Percentiles rank a stretch among this genome's conserved stretches.
Evolutionary conservation across 352 stramenopile genomes (phyloP).

Genomic region (Lagenidium giganteum): DNA sequence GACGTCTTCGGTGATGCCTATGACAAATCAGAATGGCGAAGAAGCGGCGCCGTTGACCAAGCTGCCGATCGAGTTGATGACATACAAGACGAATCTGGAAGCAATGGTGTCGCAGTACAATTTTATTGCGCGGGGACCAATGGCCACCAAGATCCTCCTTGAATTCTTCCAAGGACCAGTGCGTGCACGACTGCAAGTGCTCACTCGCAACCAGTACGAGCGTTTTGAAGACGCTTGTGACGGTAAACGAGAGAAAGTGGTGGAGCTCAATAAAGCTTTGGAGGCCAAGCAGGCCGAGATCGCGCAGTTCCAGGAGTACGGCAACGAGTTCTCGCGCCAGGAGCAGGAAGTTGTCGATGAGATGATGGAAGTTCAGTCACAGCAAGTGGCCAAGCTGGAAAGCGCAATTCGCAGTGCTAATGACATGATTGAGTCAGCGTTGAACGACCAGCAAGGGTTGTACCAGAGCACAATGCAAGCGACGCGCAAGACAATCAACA

Average conservation of each 20-base stretch:
- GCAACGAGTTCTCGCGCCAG: constrained; percentile 40
- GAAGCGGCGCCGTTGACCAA: constrained; percentile 27
- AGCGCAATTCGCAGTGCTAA: constrained; percentile 29
- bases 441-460: constrained; percentile 53
- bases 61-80: constrained; percentile 61
- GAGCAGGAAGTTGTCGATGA: constrained; percentile 39
- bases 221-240: constrained; percentile 51
- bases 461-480: constrained; percentile 79
- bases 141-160: constrained; percentile 38
- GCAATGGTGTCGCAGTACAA: constrained; percentile 77
- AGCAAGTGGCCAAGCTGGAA: constrained; percentile 33
- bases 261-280: constrained; percentile 42
- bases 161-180: constrained; percentile 58
- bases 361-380: constrained; percentile 36
- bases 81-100: constrained; percentile 77
- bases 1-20: constrained; percentile 47
- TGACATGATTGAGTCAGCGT: constrained; percentile 36
- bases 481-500: constrained; percentile 70
- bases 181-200: constrained; percentile 31
- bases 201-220: constrained; percentile 53
- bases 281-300: constrained; percentile 45
- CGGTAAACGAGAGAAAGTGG: constrained; percentile 36
- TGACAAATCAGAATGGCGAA: constrained; percentile 17
- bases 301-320: constrained; percentile 34
- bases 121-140: constrained; percentile 57